These are phyloP conservation scores for Cylindrodendrum hubeiense DNA, from an alignment of 2,329 filamentous ascomycete species.

Conservation along the genomic window DNA sequence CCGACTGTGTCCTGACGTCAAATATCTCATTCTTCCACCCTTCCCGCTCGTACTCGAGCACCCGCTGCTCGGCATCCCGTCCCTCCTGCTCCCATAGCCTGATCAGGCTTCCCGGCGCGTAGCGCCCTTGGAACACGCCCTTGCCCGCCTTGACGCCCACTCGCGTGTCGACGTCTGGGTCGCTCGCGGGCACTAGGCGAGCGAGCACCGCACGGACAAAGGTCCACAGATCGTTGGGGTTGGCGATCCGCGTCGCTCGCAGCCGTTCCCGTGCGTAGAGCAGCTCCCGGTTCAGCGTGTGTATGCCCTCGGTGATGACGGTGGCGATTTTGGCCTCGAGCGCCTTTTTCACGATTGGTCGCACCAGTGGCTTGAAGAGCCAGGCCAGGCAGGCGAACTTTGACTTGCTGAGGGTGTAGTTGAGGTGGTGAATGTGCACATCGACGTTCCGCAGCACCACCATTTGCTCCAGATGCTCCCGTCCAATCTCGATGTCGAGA, in stretches of 20 bases:
- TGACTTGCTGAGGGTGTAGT: constrained; percentile 80
- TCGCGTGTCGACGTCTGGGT: constrained; percentile 81
- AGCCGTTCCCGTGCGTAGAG: constrained; percentile 89
- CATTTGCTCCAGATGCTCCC: constrained; percentile 83
- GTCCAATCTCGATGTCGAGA: constrained; percentile 85
- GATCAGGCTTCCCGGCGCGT: constrained; percentile 89
- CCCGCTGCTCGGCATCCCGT: constrained; percentile 74
- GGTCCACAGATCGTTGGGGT: constrained; percentile 82
- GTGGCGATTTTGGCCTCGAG: constrained; percentile 83
- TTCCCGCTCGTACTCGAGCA: constrained; percentile 78
- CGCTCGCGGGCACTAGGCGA: constrained; percentile 76
- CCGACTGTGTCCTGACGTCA: constrained; percentile 57
- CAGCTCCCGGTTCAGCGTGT: constrained; percentile 84
- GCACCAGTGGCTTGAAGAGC: constrained; percentile 86
- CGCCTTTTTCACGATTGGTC: constrained; percentile 82
- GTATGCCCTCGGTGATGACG: constrained; percentile 78
- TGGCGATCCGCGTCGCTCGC: constrained; percentile 83
- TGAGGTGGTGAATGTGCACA: constrained; percentile 88
- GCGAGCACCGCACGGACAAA: constrained; percentile 86
- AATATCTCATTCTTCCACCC: constrained; percentile 94
- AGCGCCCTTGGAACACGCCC: constrained; percentile 83
- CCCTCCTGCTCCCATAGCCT: constrained; percentile 90
- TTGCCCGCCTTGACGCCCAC: constrained; percentile 74
- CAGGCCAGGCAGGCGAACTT: constrained; percentile 84
- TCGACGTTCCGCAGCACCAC: constrained; percentile 80